Percentiles rank a stretch among this genome's conserved stretches.
Conservation (phyloP, 1,284 basidiomycete species). For the Coniophora puteana region DNA sequence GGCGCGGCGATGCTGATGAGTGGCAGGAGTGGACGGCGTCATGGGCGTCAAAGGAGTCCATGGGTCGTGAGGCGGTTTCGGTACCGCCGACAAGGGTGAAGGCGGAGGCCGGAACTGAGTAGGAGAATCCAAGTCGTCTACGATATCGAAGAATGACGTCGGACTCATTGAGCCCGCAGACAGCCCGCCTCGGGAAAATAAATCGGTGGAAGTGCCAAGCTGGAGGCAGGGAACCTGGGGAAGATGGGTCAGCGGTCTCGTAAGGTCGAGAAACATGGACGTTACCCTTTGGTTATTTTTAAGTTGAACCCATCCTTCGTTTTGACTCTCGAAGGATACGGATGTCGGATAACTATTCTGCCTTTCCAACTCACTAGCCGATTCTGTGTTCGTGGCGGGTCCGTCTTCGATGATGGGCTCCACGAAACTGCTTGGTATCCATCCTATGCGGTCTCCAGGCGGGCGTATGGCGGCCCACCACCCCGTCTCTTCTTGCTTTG, state of each 20-base stretch:
- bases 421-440: slow-evolving; percentile 67
- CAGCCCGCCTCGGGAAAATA: slow-evolving; percentile 7
- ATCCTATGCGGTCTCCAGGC: slow-evolving; percentile 52
- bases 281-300: too few relatives aligned
- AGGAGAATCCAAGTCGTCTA: slow-evolving; percentile 10
- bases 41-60: slow-evolving; percentile 10
- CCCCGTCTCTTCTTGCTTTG: slow-evolving; percentile 66
- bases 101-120: slow-evolving; percentile 1
- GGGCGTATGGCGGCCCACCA: slow-evolving; percentile 77
- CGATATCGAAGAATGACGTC: slow-evolving; percentile 6
- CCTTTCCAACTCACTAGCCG: slow-evolving; percentile 3
- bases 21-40: slow-evolving; percentile 17
- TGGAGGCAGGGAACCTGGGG: slow-evolving; percentile 16
- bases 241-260: slow-evolving; percentile 11
- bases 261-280: slow-evolving; percentile 11
- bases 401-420: slow-evolving; percentile 40
- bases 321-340: neutral
- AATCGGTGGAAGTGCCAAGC: slow-evolving; percentile 18
- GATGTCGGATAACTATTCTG: slow-evolving; percentile 6
- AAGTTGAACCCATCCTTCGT: neutral
- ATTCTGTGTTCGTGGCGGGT: slow-evolving; percentile 6
- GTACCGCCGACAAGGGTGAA: slow-evolving; percentile 3
- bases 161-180: neutral
- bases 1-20: slow-evolving; percentile 2
- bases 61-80: slow-evolving; percentile 6